phyloP scores from a whole-genome alignment of 257 asterid species.

The Hygrophila difformis region DNA sequence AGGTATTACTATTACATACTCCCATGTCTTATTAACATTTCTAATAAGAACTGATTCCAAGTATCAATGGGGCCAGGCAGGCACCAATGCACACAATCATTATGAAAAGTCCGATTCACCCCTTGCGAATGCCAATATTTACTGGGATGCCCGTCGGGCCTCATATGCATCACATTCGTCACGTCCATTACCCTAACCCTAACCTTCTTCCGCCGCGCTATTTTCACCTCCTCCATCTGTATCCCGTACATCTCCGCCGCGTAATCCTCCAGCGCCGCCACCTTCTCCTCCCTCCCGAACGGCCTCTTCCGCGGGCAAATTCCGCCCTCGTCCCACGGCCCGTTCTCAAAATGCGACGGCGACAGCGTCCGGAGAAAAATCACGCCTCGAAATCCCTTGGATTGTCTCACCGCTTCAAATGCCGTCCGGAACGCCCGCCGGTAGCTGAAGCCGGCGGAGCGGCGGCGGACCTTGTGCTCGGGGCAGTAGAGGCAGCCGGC shows the following conservation, averaged over 20 bases:
- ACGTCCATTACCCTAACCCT: constrained; percentile 47
- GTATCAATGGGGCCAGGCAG: constrained; percentile 66
- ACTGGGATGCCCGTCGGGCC: constrained; percentile 73
- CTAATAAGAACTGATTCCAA: constrained; percentile 51
- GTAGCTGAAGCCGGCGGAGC: constrained; percentile 51
- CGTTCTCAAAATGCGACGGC: constrained; percentile 91
- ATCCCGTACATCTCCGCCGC: constrained; percentile 49
- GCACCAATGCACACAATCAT: constrained; percentile 72
- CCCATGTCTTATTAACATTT: constrained; percentile 29
- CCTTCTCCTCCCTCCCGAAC: constrained; percentile 34
- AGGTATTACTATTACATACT: too few species aligned
- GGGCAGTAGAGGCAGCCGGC: constrained; percentile 79
- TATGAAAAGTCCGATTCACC: constrained; percentile 23
- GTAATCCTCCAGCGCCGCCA: constrained; percentile 38
- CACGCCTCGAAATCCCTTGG: constrained; percentile 34
- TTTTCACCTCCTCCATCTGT: constrained; percentile 66
- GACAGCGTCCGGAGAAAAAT: constrained; percentile 53
- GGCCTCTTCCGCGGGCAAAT: constrained; percentile 62
- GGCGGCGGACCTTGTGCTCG: constrained; percentile 33
- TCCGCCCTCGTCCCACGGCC: constrained; percentile 77
- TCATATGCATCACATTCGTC: constrained; percentile 41
- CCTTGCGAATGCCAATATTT: constrained; percentile 42
- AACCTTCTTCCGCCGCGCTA: constrained; percentile 47
- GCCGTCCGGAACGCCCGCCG: constrained; percentile 79
- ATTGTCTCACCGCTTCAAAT: constrained; percentile 38